Evolutionary conservation across 306 rosid genomes (phyloP), one percentile per base, ranked within the genome.

Genomic region (Lathyrus aphaca): DNA sequence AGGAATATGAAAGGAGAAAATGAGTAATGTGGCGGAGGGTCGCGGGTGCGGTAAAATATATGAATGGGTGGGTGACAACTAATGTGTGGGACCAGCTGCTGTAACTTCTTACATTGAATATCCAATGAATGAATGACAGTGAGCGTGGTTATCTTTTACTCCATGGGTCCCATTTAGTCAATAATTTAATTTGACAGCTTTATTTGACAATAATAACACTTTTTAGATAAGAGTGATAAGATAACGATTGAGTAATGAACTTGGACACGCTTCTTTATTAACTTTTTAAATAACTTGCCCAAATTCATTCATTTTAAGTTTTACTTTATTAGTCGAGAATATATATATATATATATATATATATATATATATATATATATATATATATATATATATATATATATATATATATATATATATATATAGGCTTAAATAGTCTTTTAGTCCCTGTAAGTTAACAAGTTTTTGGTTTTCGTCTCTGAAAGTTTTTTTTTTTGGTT

Each of bases 11-110:
- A 30, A 18, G 19, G 2, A 51, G 30, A 51, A 51, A 39, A 40
- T 0, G 6, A 44, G 68, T 54, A 83, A 78, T 71, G 89, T 76
- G 86, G 96, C 92, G 91, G 59, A 76, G 76, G 17, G 78, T 45
- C 69, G 77, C 69, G 19, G 73, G 8, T 5, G 14, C 3, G 68
- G 65, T 63, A 37, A 50, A 40, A 8, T 10, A 8, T 14, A 12
- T 21, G 27, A 15, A 63, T 3, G 40, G 1, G 14, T 53, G 59
- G 59, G 13, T 55, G 50, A 54, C 66, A 63, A 8, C 3, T 17
- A 6, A 6, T 1, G 1, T 15, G 58, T 61, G 68, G 75, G 79
- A 11, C 76, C 72, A 53, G 7, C 71, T 1, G 4, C 58, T 1
- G 15, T 66, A 2, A 3, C 62, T 46, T 21, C 60, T 66, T 0